A percentile compares a stretch with the other conserved stretches of the same genome.
Conservation (phyloP, 139 green algal genomes). For the Closterium sp. region DNA sequence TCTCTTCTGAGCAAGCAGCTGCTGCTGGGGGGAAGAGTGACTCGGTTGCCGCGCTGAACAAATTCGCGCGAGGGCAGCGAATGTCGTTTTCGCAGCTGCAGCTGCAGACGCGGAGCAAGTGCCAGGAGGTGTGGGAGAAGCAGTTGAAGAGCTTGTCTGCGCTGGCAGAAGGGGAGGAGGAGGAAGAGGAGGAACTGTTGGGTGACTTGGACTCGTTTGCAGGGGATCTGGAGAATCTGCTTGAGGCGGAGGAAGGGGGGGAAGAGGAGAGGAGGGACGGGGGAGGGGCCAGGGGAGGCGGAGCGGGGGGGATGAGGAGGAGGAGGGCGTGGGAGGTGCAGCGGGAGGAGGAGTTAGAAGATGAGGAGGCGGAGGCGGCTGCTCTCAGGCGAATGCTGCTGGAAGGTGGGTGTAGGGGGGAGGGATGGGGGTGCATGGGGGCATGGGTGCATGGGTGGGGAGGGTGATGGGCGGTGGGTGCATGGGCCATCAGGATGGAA, state of each 20-base stretch:
- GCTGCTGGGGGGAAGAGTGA: conserved; percentile 33
- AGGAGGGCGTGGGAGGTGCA: conserved; percentile 26
- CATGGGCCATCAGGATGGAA: no score
- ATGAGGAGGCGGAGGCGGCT: conserved; percentile 48
- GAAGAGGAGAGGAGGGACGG: conserved; percentile 44
- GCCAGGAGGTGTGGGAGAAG: conserved; percentile 61
- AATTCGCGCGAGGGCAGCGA: conserved; percentile 60
- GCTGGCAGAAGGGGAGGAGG: not conserved
- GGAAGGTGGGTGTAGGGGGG: not conserved
- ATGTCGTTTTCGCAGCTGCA: conserved; percentile 57
- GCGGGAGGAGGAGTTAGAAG: conserved; percentile 46
- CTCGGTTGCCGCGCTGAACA: conserved; percentile 3
- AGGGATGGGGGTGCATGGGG: not conserved
- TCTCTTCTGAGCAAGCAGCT: conserved; percentile 51
- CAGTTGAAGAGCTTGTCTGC: conserved; percentile 40
- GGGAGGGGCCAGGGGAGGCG: not conserved
- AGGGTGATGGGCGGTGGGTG: no score
- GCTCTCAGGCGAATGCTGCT: conserved; percentile 21
- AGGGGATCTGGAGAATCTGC: conserved; percentile 47
- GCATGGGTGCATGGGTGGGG: not conserved
- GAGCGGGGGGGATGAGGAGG: not conserved
- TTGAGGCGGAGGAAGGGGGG: conserved; percentile 53
- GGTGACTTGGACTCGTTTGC: conserved; percentile 49
- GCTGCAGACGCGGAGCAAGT: conserved; percentile 46
- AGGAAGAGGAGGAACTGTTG: conserved; percentile 33